phyloP scores from a whole-genome alignment of 768 basidiomycete species.

The Pleurotus sapidus region DNA sequence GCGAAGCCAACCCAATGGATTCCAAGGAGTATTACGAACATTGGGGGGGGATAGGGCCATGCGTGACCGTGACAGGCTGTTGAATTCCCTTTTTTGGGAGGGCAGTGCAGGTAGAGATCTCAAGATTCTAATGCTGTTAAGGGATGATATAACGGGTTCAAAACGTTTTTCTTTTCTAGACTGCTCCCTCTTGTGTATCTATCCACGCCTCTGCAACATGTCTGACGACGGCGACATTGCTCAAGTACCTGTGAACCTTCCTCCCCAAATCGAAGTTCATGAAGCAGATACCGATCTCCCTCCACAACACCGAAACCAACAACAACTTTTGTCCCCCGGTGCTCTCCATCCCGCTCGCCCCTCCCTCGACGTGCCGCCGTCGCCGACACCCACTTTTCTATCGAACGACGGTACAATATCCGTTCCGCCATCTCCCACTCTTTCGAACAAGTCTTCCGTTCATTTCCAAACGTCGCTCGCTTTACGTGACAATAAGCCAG shows the following conservation, averaged over 20 bases:
- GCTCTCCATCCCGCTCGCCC: constrained; percentile 16
- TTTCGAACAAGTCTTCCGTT: constrained; percentile 62
- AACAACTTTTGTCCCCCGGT: constrained; percentile 1
- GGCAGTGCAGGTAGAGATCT: no score
- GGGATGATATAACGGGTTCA: no score
- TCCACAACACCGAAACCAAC: constrained; percentile 1
- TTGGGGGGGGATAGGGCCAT: no score
- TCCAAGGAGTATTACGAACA: no score
- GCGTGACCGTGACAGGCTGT: no score
- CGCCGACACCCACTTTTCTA: constrained; percentile 20
- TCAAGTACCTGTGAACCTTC: constrained; percentile 1
- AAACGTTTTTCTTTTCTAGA: neutral
- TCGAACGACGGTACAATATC: constrained; percentile 38
- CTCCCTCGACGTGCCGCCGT: constrained; percentile 23
- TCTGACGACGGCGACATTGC: neutral
- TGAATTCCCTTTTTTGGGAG: no score
- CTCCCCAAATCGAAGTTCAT: constrained; percentile 6
- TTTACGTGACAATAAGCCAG: constrained; percentile 69
- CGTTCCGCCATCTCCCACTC: constrained; percentile 72
- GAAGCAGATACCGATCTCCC: neutral
- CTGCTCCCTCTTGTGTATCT: no score
- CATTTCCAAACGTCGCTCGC: constrained; percentile 55
- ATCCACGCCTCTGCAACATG: neutral
- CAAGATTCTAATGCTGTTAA: no score
- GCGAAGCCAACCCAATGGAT: no score